phyloP scores from a whole-genome alignment of 352 stramenopile species.

The Phytopythium kandeliae region DNA sequence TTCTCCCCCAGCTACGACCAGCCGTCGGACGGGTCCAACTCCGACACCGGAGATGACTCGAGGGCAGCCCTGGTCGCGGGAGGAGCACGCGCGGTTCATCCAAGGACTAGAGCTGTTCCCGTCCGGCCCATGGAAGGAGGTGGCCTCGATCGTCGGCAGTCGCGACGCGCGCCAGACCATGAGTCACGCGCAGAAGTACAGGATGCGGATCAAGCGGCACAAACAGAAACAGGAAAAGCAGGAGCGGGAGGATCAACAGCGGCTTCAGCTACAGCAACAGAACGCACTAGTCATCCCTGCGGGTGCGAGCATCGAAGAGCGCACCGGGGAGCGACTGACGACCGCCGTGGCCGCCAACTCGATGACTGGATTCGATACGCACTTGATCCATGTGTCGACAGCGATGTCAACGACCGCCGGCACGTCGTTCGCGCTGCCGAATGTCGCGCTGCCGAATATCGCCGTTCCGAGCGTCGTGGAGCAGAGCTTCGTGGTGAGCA shows the following conservation, averaged over 20 bases:
- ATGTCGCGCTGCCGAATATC: too few relatives aligned
- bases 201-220: constrained; percentile 34
- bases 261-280: background rate
- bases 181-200: constrained; percentile 52
- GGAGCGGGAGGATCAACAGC: too few relatives aligned
- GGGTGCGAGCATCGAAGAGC: background rate
- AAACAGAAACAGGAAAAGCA: constrained; percentile 2
- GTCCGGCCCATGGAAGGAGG: constrained; percentile 32
- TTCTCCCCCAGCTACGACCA: too few relatives aligned
- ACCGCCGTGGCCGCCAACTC: background rate
- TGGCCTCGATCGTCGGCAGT: constrained; percentile 35
- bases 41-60: constrained; percentile 10
- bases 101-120: constrained; percentile 38
- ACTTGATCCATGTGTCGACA: background rate
- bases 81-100: constrained; percentile 46
- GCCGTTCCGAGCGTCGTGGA: too few relatives aligned
- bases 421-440: background rate
- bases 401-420: background rate
- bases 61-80: constrained; percentile 29
- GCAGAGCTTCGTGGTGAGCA: too few relatives aligned
- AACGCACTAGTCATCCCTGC: too few relatives aligned
- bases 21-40: background rate
- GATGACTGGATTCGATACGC: background rate
- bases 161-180: constrained; percentile 40
- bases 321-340: background rate